These are phyloP conservation scores for Chlamydomonas sphaeroides DNA, from an alignment of 139 green algal genomes.

Conservation along the genomic window DNA sequence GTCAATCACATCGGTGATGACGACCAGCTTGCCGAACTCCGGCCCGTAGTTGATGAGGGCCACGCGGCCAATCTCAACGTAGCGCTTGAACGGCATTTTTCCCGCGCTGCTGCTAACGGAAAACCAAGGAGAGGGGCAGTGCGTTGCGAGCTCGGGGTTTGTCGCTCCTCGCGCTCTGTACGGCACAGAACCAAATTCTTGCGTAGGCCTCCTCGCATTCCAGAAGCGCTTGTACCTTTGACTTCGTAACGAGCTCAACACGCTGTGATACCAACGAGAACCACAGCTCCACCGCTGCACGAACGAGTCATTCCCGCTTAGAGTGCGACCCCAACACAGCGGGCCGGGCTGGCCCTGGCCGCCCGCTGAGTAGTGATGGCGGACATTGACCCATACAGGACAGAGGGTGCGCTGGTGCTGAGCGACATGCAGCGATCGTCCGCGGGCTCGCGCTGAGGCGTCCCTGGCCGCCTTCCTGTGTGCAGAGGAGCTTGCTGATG, in stretches of 20 bases:
- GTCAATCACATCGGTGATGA: constrained; percentile 92
- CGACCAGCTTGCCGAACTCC: constrained; percentile 87
- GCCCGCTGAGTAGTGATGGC: background rate
- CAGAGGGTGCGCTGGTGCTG: constrained; percentile 2
- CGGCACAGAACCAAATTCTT: no score
- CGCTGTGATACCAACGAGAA: no score
- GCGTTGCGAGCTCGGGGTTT: background rate
- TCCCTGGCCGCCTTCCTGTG: background rate
- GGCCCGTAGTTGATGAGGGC: constrained; percentile 90
- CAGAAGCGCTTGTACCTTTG: no score
- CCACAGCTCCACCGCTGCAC: no score
- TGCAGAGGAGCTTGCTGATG: constrained; percentile 21
- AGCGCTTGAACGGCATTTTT: constrained; percentile 90
- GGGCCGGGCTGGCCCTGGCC: background rate
- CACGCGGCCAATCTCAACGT: constrained; percentile 97
- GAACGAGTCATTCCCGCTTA: no score
- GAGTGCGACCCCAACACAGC: no score
- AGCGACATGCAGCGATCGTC: no score
- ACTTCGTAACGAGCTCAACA: no score
- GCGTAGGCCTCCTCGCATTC: no score
- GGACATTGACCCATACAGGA: constrained; percentile 22
- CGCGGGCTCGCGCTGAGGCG: no score
- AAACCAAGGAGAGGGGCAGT: background rate
- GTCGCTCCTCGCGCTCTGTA: background rate
- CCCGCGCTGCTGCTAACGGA: background rate